Conservation (phyloP, 2,329 filamentous ascomycete genomes). For the Botrytis pseudocinerea region DNA sequence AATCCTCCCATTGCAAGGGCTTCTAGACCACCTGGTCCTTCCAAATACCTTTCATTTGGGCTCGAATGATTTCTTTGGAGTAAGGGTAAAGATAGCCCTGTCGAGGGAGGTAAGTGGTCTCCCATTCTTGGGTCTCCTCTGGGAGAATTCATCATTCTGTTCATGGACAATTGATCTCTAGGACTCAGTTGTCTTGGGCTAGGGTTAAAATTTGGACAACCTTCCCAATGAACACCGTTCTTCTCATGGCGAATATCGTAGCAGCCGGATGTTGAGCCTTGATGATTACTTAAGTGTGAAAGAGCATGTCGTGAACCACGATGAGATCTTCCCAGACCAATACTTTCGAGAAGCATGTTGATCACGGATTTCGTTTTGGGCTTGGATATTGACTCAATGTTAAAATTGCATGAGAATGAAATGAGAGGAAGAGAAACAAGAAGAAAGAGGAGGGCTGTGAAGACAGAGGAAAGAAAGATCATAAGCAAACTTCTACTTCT, state of each 20-base stretch:
- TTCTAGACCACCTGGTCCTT: slow-evolving; percentile 4
- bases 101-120: not conserved
- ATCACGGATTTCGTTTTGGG: not conserved
- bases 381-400: slow-evolving; percentile 1
- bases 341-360: slow-evolving; percentile 15
- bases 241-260: slow-evolving; percentile 17
- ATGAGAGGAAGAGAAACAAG: not conserved
- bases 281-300: not conserved
- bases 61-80: not conserved
- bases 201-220: slow-evolving; percentile 16
- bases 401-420: not conserved
- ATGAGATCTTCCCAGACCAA: slow-evolving; percentile 7
- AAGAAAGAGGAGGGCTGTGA: not conserved
- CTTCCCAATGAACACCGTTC: slow-evolving; percentile 21
- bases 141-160: not conserved
- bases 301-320: slow-evolving; percentile 15
- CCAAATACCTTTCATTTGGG: slow-evolving; percentile 2
- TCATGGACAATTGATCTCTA: slow-evolving; percentile 10
- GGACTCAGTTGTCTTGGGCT: not conserved
- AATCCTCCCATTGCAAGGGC: slow-evolving; percentile 5
- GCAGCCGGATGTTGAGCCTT: slow-evolving; percentile 11
- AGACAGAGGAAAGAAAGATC: not conserved
- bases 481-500: slow-evolving; percentile 8
- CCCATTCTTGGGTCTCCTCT: not conserved
- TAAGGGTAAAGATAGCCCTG: not conserved